Conservation (phyloP, 306 rosid species). For the Sicyos edulis region DNA sequence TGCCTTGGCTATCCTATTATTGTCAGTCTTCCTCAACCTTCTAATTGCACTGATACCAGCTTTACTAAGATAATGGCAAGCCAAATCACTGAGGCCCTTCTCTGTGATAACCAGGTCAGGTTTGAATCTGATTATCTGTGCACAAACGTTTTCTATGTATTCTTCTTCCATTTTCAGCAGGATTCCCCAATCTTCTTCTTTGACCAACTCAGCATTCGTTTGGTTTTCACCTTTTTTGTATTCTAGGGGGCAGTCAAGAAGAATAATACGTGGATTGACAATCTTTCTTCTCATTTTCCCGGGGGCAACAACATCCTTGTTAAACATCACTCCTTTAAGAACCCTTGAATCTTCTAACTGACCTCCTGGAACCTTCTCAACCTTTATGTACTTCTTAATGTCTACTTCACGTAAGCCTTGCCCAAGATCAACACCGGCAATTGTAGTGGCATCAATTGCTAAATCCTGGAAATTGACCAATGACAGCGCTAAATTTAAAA, state of each 20-base stretch:
- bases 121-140: slow-evolving; percentile 77
- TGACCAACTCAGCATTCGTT: slow-evolving; percentile 84
- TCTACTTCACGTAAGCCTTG: slow-evolving; percentile 89
- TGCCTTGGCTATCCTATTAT: slow-evolving; percentile 87
- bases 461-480: slow-evolving; percentile 51
- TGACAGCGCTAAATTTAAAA: slow-evolving; percentile 19
- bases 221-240: slow-evolving; percentile 96
- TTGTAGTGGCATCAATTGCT: slow-evolving; percentile 87
- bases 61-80: slow-evolving; percentile 83
- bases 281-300: slow-evolving; percentile 97
- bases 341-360: slow-evolving; percentile 82
- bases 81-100: slow-evolving; percentile 96
- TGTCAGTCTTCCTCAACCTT: slow-evolving; percentile 83
- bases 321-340: slow-evolving; percentile 85
- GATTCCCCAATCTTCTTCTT: slow-evolving; percentile 88
- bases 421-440: slow-evolving; percentile 84
- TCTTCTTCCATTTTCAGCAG: slow-evolving; percentile 84
- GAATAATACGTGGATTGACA: slow-evolving; percentile 79
- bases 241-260: slow-evolving; percentile 83
- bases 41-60: slow-evolving; percentile 86
- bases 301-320: slow-evolving; percentile 86
- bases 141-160: slow-evolving; percentile 73
- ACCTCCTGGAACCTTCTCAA: slow-evolving; percentile 92
- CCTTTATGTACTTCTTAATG: slow-evolving; percentile 84
- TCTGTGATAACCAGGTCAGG: slow-evolving; percentile 89